Evolutionary conservation across 23 red algal species (phyloP), one percentile per base, ranked within the genome.

Genomic region (Gracilaria domingensis): DNA sequence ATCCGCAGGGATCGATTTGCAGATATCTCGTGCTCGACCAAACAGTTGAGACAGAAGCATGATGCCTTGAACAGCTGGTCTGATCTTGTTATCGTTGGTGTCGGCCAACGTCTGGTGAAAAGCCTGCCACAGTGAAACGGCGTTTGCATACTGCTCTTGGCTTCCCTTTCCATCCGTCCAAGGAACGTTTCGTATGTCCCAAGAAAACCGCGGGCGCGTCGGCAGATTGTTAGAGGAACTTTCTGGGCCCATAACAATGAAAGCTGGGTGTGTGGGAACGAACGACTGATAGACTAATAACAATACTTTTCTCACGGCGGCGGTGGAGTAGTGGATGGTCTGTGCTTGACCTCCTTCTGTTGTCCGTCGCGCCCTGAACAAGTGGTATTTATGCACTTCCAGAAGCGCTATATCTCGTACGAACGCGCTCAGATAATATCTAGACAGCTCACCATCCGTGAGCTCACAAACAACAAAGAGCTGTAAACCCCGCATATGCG

Each of bases 1-100:
- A 0, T 48, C 12, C 14, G 2, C 53, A 30, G 83, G 40, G 21
- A 87, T 74, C 0, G 18, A 29, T 39, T 53, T 33, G 83, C 66
- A 71, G 37, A 87, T 37, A 25, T 87, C 65, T 8, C n/a, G 11
- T 30, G 83, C 83, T 2, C 67, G 4, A 2, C 62, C 83, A 54
- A 35, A 74, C 1, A 87, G 67, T 32, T 87, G 58, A 1, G 61
- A 69, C 4, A 54, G 79, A 12, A 83, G 30, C 29, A 83, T 12
- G 1, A 83, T 83, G 0, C 79, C 79, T 2, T 45, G 38, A 2
- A 25, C 55, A 4, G 12, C 50, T 21, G 7, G 0, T 5, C 7
- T 0, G 4, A 61, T 62, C 53, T 83, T 87, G 83, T 87, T 83
- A 61, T 25, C 14, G n/a, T 83, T 83, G 29, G 79, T 39, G 29